Base-by-base conservation (phyloP, 306 rosid genomes). In the Cicer yamashitae region DNA sequence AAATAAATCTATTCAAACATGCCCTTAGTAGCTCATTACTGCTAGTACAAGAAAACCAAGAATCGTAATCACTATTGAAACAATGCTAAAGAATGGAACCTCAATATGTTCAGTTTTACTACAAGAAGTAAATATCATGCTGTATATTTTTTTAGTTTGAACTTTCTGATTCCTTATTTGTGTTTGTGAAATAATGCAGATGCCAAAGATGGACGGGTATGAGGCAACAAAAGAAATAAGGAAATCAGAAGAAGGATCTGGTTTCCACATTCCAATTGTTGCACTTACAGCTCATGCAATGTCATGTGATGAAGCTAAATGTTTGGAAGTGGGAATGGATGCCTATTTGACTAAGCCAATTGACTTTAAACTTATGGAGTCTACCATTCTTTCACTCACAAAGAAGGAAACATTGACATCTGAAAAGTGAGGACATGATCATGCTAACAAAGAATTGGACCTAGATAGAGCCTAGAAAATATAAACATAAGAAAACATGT, bases 161-260 rank as follows among this genome's bases (percentile, higher is more conserved):
- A 39, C 17, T 18, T 73, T 73, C 17, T 74, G 13, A 75, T 57
- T 52, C 13, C 37, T 71, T 75, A 6, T 4, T 30, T 38, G 41
- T 57, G 30, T 59, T 40, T 77, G 62, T 52, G 62, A 47, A 60
- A 67, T 54, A 50, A 81, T 76, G 64, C 91, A 94, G 99, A 94
- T 94, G 99, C 99, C 99, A 53, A 94, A 84, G 84, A 92, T 94
- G 99, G 99, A 94, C 73, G 99, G 99, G 2, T 94, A 94, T 34
- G 99, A 92, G 77, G 96, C 99, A 79, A 94, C 97, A 76, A 90
- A 90, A 83, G 89, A 91, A 54, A 94, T 94, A 62, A 88, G 99
- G 77, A 94, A 88, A 82, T 80, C 91, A 37, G 99, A 94, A 82
- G 85, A 40, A 10, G 91, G 96, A 81, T 88, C 84, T 7, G 73